Evolutionary conservation across 495 filamentous ascomycete species (phyloP).

Genomic region (Pseudotulostoma volvatum): DNA sequence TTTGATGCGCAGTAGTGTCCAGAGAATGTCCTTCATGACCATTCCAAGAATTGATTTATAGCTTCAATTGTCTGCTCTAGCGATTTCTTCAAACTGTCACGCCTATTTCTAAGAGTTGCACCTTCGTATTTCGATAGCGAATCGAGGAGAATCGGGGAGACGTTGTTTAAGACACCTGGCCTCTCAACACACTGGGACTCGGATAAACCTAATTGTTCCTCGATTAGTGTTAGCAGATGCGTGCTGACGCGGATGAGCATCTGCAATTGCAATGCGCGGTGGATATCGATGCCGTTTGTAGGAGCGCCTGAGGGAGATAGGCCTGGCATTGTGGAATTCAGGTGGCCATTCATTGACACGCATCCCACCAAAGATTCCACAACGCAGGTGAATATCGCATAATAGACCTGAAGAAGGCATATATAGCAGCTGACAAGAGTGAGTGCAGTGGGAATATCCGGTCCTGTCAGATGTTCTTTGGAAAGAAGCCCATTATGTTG

Average conservation of each 20-base stretch:
- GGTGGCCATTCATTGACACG: background rate
- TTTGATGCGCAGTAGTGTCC: too few relatives aligned
- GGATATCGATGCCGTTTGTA: background rate
- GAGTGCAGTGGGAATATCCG: background rate
- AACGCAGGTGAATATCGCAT: slow-evolving; percentile 3
- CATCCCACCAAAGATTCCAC: slow-evolving; percentile 2
- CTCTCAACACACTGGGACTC: background rate
- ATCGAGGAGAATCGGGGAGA: background rate
- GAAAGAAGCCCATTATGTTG: too few relatives aligned
- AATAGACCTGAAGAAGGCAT: slow-evolving; percentile 2
- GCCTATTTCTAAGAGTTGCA: background rate
- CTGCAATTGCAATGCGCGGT: background rate
- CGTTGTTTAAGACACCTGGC: background rate
- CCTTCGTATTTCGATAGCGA: background rate
- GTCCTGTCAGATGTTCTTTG: too few relatives aligned
- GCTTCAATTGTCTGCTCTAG: slow-evolving; percentile 1
- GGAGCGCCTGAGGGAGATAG: background rate
- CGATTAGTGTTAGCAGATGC: background rate
- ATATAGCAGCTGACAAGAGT: slow-evolving; percentile 5
- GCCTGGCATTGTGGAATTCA: background rate
- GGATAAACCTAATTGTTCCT: background rate
- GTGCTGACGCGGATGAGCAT: background rate
- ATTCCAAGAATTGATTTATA: slow-evolving; percentile 1
- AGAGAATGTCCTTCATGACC: too few relatives aligned
- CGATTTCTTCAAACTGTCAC: background rate